Evolutionary conservation across 805 yeast species (phyloP), one percentile per base, ranked within the genome.

Genomic region (Schizosaccharomyces octosporus): DNA sequence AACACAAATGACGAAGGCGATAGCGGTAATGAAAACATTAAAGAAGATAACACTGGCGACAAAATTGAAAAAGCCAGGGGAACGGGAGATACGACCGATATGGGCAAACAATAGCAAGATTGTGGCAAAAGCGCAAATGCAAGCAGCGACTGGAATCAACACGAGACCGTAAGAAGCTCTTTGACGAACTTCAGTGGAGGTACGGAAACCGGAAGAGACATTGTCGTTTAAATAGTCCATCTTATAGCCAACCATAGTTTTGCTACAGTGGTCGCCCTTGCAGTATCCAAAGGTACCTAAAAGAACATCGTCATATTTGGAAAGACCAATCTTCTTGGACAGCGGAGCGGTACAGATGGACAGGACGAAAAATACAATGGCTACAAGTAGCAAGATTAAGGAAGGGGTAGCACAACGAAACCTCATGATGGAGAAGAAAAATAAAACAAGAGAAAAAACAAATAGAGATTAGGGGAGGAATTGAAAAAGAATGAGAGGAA

Each of bases 11-110:
- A 51, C 36, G 36, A 51, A 51, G 7, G 57, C 31, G n/a, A 51
- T 51, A 5, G 57, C 57, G 15, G 57, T 51, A 2, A 51, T 21
- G 5, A 51, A 51, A 51, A 51, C 27, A 29, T 51, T 51, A 29
- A 43, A 54, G 62, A 61, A 60, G 27, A 36, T n/a, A 17, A 43
- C 19, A 55, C 41, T 6, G 17, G 31, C 36, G 61, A 62, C 17
- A 9, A 62, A 21, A 32, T 62, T 45, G 63, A 62, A 48, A 32
- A 32, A 31, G 57, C 36, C 31, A 29, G 57, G 57, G n/a, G 57
- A 51, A 29, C 57, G 57, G 36, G 57, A 21, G n/a, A 51, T 29
- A 29, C 19, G 19, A 24, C 57, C 57, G 9, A 51, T 24, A n/a
- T 51, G 36, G 17, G 57, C 57, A 29, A 51, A 51, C 19, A 51